Base-by-base conservation (phyloP, 2,329 filamentous ascomycete species). In the Domatiomyces globalis region DNA sequence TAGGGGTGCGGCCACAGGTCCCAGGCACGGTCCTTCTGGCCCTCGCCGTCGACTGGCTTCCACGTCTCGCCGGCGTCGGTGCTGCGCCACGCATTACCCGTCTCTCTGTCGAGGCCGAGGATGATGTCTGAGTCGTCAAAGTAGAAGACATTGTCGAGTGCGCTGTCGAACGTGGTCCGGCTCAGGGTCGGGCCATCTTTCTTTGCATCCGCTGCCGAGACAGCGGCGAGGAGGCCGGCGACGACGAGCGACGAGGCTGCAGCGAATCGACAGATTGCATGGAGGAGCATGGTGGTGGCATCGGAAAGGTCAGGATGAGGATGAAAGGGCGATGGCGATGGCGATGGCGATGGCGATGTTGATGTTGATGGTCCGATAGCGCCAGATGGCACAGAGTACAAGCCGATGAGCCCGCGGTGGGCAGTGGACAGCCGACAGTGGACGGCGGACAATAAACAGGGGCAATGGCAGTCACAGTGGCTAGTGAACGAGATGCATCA, bases 41-140 rank as follows among this genome's bases (percentile, higher is more conserved):
- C 78, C 51, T 89, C 74, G 46, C 74, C 78, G 25, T 80, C 68
- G 56, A 90, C 72, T 55, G 60, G 71, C 45, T 78, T 69, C 90
- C 92, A 98, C 45, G 72, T 78, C 60, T 78, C 78, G 58, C 92
- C 94, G 42, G 85, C 88, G 70, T 96, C 80, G 46, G 75, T 74
- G 45, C 90, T 94, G 54, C 86, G 82, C 67, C 83, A 88, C 49
- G 94, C 74, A 56, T 79, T 80, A 54, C 76, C 74, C 43, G 76
- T 75, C 12, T 74, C 67, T 48, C 72, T 63, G 65, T 94, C 85
- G 61, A 84, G 81, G 63, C 87, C 81, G 45, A 96, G 69, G 53
- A 94, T 74, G 49, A 84, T 79, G 65, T 95, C 83, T 58, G 86
- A 89, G 66, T 90, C 86, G 63, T 92, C 83, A 64, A 98, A 96